Evolutionary conservation across 2,329 filamentous ascomycete genomes (phyloP).

Genomic region (Penicillium italicum): DNA sequence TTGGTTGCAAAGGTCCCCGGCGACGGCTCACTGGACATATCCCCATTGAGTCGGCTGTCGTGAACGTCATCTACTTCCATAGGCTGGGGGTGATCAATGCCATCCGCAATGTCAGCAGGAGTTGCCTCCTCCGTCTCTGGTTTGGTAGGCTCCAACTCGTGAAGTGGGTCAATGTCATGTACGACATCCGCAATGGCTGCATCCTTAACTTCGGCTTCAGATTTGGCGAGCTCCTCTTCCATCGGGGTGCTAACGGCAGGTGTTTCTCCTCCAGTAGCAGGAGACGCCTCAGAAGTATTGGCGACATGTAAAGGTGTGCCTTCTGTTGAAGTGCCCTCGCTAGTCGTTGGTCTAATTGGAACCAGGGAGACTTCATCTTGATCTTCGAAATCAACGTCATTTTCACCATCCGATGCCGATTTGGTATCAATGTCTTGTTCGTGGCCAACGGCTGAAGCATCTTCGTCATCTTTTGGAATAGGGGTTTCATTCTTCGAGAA

Average conservation of each 20-base stretch:
- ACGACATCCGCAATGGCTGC: not conserved
- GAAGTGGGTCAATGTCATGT: not conserved
- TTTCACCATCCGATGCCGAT: conserved; percentile 20
- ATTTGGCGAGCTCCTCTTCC: not conserved
- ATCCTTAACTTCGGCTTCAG: not conserved
- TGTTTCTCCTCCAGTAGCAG: conserved; percentile 13
- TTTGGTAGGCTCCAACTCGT: not conserved
- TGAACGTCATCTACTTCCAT: conserved; percentile 18
- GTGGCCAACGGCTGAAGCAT: conserved; percentile 25
- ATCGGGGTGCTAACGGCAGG: conserved; percentile 13
- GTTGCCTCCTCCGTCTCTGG: not conserved
- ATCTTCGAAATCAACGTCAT: conserved; percentile 31
- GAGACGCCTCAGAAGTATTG: conserved; percentile 16
- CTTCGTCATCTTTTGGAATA: conserved; percentile 33
- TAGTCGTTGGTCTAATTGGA: conserved; percentile 29
- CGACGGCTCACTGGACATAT: conserved; percentile 42
- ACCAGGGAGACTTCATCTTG: conserved; percentile 37
- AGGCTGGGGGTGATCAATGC: conserved; percentile 3
- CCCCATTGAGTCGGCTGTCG: conserved; percentile 29
- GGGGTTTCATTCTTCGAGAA: conserved; percentile 45
- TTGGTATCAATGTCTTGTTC: conserved; percentile 27
- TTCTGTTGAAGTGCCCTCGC: conserved; percentile 22
- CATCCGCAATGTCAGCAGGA: not conserved
- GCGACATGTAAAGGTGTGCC: conserved; percentile 26
- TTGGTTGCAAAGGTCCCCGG: conserved; percentile 44